Conservation (phyloP, 768 basidiomycete species). For the Terana coerulea region DNA sequence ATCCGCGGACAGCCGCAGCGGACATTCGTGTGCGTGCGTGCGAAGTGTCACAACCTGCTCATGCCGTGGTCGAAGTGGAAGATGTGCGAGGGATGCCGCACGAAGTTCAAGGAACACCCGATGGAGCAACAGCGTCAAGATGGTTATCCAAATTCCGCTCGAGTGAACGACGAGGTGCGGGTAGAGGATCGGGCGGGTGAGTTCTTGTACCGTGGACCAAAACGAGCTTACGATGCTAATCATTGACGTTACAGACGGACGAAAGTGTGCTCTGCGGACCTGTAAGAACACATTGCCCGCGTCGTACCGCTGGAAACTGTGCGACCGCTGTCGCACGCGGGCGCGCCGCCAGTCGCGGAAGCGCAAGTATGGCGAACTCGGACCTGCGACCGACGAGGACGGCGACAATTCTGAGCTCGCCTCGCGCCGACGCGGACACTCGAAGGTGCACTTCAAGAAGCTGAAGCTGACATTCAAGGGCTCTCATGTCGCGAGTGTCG, state of each 20-base stretch:
- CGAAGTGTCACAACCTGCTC: conserved; percentile 20
- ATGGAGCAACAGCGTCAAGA: background rate
- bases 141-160: background rate
- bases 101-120: conserved; percentile 2
- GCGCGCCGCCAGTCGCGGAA: conserved; percentile 10
- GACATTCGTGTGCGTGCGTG: conserved; percentile 12
- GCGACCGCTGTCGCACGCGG: conserved; percentile 18
- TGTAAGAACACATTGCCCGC: conserved; percentile 19
- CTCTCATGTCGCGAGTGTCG: conserved; percentile 9
- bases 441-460: conserved; percentile 1
- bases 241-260: background rate
- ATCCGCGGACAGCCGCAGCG: background rate
- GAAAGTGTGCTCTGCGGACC: conserved; percentile 13
- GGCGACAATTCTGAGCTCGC: background rate
- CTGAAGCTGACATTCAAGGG: conserved; percentile 10
- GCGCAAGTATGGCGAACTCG: conserved; percentile 5
- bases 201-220: background rate
- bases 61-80: conserved; percentile 12
- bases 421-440: background rate
- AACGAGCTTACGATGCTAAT: background rate
- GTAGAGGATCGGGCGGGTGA: background rate
- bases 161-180: background rate
- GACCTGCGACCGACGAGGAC: conserved; percentile 1
- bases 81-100: conserved; percentile 17
- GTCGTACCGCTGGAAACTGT: conserved; percentile 18